These are phyloP conservation scores for Plasmodium gonderi DNA, from an alignment of 169 alveolate species.

Conservation along the genomic window DNA sequence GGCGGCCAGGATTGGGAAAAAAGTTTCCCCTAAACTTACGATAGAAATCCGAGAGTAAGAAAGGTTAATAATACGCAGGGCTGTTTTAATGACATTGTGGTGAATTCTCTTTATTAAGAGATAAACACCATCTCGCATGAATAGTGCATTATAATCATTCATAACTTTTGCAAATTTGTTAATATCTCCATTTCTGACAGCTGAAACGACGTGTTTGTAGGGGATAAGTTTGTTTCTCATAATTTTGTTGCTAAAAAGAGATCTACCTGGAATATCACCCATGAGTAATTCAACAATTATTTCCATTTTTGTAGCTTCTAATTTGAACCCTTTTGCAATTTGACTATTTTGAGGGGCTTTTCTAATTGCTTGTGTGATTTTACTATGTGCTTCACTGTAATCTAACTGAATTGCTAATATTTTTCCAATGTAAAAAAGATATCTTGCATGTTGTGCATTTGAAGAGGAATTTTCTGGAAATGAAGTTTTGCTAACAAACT, in stretches of 20 bases:
- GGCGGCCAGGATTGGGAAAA: too few species aligned
- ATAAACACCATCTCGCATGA: conserved; percentile 91
- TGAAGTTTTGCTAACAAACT: conserved; percentile 79
- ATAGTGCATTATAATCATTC: conserved; percentile 81
- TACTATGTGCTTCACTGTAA: conserved; percentile 92
- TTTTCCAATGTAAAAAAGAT: conserved; percentile 93
- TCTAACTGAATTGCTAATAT: conserved; percentile 95
- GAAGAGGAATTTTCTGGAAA: conserved; percentile 93
- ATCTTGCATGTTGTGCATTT: conserved; percentile 94
- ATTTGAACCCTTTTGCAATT: conserved; percentile 92
- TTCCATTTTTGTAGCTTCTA: conserved; percentile 91
- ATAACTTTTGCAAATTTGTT: conserved; percentile 89
- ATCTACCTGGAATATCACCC: conserved; percentile 97
- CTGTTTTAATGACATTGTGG: conserved; percentile 96
- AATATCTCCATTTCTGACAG: conserved; percentile 95
- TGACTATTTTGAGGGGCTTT: conserved; percentile 94
- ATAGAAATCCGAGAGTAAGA: conserved; percentile 93
- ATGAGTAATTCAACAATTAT: conserved; percentile 94
- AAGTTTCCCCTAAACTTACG: conserved; percentile 66
- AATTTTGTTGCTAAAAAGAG: conserved; percentile 89
- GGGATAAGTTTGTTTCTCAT: conserved; percentile 90
- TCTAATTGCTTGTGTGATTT: conserved; percentile 92
- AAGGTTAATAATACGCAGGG: conserved; percentile 92
- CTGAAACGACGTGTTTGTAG: conserved; percentile 91
- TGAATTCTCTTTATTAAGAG: conserved; percentile 92